phyloP scores from a whole-genome alignment of 495 filamentous ascomycete genomes.

The Bryoglossum gracile region DNA sequence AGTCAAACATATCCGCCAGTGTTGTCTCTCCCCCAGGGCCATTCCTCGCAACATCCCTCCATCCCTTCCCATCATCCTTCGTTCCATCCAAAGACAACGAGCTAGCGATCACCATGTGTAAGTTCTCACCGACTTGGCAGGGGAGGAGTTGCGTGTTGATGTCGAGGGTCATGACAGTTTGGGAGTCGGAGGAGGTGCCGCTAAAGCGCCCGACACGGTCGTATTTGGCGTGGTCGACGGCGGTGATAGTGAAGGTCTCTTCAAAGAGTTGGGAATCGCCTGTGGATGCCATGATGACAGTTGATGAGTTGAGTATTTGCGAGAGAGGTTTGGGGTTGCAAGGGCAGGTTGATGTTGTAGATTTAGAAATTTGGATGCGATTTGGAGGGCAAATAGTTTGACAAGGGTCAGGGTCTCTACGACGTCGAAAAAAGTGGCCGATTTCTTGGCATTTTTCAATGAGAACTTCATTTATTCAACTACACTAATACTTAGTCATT shows the following conservation, averaged over 20 bases:
- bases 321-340: too few species aligned
- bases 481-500: too few species aligned
- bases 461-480: too few species aligned
- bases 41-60: conserved; percentile 65
- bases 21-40: conserved; percentile 54
- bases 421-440: too few species aligned
- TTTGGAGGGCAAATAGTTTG: too few species aligned
- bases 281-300: conserved; percentile 42
- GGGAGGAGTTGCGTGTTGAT: conserved; percentile 93
- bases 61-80: conserved; percentile 62
- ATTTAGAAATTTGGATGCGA: too few species aligned
- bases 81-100: conserved; percentile 79
- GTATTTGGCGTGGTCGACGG: conserved; percentile 76
- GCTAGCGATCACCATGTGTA: conserved; percentile 74
- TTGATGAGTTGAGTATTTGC: too few species aligned
- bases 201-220: conserved; percentile 83
- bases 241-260: conserved; percentile 78
- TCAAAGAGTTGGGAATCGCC: conserved; percentile 87
- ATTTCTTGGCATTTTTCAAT: too few species aligned
- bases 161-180: conserved; percentile 75
- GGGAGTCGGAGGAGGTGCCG: conserved; percentile 60
- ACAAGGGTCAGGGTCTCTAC: too few species aligned
- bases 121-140: conserved; percentile 56
- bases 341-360: too few species aligned
- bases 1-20: conserved; percentile 89